phyloP scores from a whole-genome alignment of 768 basidiomycete genomes.

The Kwoniella sp. region DNA sequence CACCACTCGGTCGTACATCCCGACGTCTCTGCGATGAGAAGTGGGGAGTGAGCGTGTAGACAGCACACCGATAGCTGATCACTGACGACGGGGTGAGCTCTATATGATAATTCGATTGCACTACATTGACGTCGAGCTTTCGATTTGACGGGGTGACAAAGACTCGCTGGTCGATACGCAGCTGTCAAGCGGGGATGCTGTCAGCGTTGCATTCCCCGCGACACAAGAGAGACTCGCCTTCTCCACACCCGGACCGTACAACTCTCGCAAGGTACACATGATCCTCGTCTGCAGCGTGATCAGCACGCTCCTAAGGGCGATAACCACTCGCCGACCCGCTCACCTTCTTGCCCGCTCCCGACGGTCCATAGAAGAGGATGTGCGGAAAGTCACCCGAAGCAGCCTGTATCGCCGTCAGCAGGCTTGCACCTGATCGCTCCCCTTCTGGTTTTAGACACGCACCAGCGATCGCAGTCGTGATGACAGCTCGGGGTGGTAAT shows the following conservation, averaged over 20 bases:
- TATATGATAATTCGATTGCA: slow-evolving; percentile 95
- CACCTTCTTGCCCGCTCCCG: slow-evolving; percentile 89
- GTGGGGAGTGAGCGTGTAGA: background rate
- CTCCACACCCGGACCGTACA: slow-evolving; percentile 88
- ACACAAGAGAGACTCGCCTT: slow-evolving; percentile 58
- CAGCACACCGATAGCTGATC: background rate
- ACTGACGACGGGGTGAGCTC: slow-evolving; percentile 92
- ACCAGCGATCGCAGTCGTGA: slow-evolving; percentile 74
- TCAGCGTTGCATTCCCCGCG: background rate
- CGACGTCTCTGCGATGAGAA: slow-evolving; percentile 68
- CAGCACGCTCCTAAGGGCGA: background rate
- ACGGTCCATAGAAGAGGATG: slow-evolving; percentile 94
- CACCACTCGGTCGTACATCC: slow-evolving; percentile 88
- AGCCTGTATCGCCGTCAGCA: slow-evolving; percentile 55
- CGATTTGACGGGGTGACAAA: slow-evolving; percentile 90
- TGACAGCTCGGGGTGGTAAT: slow-evolving; percentile 81
- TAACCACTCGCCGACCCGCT: background rate
- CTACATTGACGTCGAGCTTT: slow-evolving; percentile 92
- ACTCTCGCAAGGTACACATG: slow-evolving; percentile 75
- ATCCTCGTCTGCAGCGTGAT: slow-evolving; percentile 64
- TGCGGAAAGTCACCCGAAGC: slow-evolving; percentile 93
- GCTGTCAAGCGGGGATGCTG: slow-evolving; percentile 54
- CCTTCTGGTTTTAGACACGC: slow-evolving; percentile 4
- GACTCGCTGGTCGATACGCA: slow-evolving; percentile 95
- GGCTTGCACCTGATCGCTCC: slow-evolving; percentile 1